Base-by-base conservation (phyloP, 2,329 filamentous ascomycete genomes). In the Talaromyces verruculosus region DNA sequence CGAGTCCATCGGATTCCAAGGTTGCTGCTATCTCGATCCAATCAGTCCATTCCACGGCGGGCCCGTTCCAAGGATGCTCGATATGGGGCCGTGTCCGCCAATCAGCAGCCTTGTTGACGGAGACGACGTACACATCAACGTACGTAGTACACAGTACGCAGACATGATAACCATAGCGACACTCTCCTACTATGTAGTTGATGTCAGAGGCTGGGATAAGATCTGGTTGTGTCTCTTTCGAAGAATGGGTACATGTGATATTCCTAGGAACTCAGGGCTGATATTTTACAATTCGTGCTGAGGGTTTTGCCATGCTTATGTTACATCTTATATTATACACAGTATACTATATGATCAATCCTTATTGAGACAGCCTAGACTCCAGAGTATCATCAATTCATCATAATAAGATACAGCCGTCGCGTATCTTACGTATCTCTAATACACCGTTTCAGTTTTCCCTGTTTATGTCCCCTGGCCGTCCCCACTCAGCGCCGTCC, bases 401-500 rank as follows among this genome's bases (percentile, higher is more conserved):
- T 43, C 41, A 43, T 43, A 19, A 43, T 43, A 43, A n/a, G 17
- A 47, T 47, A 47, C 45, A 15, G 19, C 45, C 15, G 30, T 30
- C 25, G 8, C n/a, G 51, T 55, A 33, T 33, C 30, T 25, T 28
- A 43, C 35, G 37, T 19, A 43, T 43, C 25, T 30, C 47, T 10
- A 51, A 51, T 51, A 30, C 47, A 5, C 22, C 19, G 41, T 19
- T 17, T 19, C 59, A 25, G 19, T n/a, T 45, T 65, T 53, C 63
- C 63, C 28, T 58, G 64, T 66, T 62, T 66, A 51, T 22, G 15
- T 43, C 51, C 37, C 62, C 62, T 45, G 35, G 41, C 25, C 22
- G 10, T 37, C 37, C 17, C 45, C 30, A 41, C 63, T 30, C 30
- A 19, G n/a, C 8, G n/a, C n/a, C 10, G 1, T 6, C 10, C 41